These are phyloP conservation scores for Mycena albidolilacea DNA, from an alignment of 768 basidiomycete species.

Conservation along the genomic window DNA sequence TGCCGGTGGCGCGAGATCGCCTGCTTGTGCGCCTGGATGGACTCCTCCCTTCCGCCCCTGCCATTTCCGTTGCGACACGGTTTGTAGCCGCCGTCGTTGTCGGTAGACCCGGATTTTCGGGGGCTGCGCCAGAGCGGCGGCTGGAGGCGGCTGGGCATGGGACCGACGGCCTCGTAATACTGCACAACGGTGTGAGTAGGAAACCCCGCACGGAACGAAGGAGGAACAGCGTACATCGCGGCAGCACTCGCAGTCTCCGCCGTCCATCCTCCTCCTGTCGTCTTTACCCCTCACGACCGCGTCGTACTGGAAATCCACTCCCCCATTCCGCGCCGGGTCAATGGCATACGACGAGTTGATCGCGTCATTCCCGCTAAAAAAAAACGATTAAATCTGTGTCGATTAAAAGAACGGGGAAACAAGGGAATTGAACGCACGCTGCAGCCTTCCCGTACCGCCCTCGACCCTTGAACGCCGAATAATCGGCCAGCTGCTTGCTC, in stretches of 20 bases:
- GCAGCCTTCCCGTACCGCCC: conserved; percentile 68
- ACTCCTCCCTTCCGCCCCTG: conserved; percentile 33
- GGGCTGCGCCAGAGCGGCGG: conserved; percentile 79
- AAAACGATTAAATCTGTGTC: not conserved
- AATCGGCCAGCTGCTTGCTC: conserved; percentile 52
- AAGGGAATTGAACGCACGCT: conserved; percentile 6
- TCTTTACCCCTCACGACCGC: conserved; percentile 81
- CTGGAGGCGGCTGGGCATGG: conserved; percentile 74
- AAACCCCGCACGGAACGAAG: not conserved
- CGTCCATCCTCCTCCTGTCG: conserved; percentile 77
- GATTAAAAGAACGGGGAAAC: not conserved
- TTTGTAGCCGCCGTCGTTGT: conserved; percentile 26
- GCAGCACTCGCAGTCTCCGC: conserved; percentile 87
- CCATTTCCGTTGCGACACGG: conserved; percentile 43
- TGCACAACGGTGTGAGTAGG: conserved; percentile 45
- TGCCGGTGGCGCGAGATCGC: conserved; percentile 81
- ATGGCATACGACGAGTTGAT: conserved; percentile 80
- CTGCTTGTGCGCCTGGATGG: conserved; percentile 70
- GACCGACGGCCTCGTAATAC: conserved; percentile 87
- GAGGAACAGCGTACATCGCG: conserved; percentile 66
- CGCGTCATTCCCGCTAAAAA: conserved; percentile 53
- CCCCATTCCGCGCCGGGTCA: conserved; percentile 75
- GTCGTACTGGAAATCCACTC: conserved; percentile 78
- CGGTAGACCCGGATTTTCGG: conserved; percentile 1
- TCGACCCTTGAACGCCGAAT: conserved; percentile 68